Evolutionary conservation across 2,329 filamentous ascomycete genomes (phyloP).

Genomic region (Tolypocladium nubicola): DNA sequence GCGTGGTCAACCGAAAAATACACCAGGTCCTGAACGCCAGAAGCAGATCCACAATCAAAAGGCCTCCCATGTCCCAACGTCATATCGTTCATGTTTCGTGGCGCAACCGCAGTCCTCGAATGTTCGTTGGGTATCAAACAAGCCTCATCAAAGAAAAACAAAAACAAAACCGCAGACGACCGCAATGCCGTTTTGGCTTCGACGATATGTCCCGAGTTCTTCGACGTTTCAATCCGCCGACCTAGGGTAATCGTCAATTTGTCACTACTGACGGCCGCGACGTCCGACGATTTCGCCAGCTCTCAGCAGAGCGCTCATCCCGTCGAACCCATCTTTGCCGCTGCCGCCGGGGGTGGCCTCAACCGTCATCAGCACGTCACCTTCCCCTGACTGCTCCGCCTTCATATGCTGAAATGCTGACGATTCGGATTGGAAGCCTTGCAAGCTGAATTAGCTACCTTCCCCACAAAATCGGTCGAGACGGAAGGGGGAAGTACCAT

Average conservation of each 20-base stretch:
- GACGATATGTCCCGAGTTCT: neutral
- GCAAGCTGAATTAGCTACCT: constrained; percentile 17
- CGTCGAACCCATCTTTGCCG: constrained; percentile 31
- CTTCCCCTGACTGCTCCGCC: constrained; percentile 16
- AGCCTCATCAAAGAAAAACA: constrained; percentile 3
- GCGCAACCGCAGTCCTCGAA: neutral
- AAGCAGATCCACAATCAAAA: neutral
- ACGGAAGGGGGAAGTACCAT: constrained; percentile 19
- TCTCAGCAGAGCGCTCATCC: constrained; percentile 46
- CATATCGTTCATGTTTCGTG: neutral
- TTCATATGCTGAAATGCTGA: constrained; percentile 20
- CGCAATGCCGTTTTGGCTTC: neutral
- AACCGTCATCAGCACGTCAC: constrained; percentile 18
- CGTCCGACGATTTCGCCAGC: constrained; percentile 50
- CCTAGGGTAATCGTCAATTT: neutral
- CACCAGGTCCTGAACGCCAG: neutral
- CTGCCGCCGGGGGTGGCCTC: constrained; percentile 10
- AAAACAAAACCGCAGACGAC: neutral
- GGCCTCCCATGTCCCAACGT: neutral
- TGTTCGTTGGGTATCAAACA: constrained; percentile 4
- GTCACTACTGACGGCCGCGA: constrained; percentile 12
- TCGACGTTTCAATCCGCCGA: neutral
- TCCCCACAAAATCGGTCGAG: constrained; percentile 6
- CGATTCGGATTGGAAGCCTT: constrained; percentile 23
- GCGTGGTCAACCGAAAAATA: neutral